Percentiles rank a stretch among this genome's conserved stretches.
phyloP scores from a whole-genome alignment of 164 flowering plant genomes.

The Brasenia schreberi region DNA sequence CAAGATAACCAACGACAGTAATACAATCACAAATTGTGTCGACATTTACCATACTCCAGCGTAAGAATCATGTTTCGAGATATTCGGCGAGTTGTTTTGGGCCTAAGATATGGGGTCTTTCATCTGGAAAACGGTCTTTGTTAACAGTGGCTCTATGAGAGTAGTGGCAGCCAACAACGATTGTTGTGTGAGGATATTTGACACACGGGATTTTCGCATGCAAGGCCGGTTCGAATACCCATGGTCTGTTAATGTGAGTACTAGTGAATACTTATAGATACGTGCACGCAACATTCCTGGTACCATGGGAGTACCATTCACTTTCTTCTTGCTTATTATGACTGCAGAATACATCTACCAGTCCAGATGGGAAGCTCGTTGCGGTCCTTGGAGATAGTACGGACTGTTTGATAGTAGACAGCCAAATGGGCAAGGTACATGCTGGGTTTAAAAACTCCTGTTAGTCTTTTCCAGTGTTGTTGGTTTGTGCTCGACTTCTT shows the following conservation, averaged over 20 bases:
- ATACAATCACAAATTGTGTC: conserved; percentile 82
- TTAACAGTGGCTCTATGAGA: conserved; percentile 53
- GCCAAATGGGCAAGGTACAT: conserved; percentile 64
- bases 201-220: conserved; percentile 41
- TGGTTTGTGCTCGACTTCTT: not conserved
- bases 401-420: conserved; percentile 67
- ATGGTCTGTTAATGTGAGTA: conserved; percentile 91
- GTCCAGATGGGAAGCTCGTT: conserved; percentile 71
- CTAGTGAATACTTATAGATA: no score
- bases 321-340: not conserved
- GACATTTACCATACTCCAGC: conserved; percentile 37
- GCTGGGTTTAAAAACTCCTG: not conserved
- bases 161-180: conserved; percentile 78
- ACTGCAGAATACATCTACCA: conserved; percentile 60
- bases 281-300: no score
- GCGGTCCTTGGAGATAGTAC: conserved; percentile 82
- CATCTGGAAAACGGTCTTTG: not conserved
- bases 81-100: no score
- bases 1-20: conserved; percentile 50
- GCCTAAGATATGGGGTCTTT: no score
- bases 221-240: conserved; percentile 34
- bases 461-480: not conserved
- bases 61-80: conserved; percentile 17
- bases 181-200: conserved; percentile 55
- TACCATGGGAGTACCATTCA: not conserved